Evolutionary conservation across 2,329 filamentous ascomycete genomes (phyloP), one percentile per base, ranked within the genome.

Genomic region (Diaporthe helianthi): DNA sequence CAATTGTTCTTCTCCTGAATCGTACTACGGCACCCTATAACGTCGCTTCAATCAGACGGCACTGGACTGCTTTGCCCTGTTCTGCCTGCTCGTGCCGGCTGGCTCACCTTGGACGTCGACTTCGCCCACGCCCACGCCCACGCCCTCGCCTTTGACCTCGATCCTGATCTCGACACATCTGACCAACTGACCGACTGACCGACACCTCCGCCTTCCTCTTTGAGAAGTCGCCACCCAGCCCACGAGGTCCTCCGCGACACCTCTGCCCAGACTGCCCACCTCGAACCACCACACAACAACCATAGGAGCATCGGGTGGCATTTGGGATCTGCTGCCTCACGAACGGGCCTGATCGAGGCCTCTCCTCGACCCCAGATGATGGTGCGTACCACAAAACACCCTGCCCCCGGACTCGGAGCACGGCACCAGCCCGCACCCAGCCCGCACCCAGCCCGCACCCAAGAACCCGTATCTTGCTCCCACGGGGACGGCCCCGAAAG

Each of bases 331-430:
- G 70, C 67, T 69, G 67, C 67, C 70, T 69, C 41, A 61, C 54
- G 63, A 53, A 64, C 65, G 63, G 70, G 64, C 67, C 78, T 79
- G 78, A 71, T 73, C 73, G 77, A 78, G 80, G 80, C 78, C 77
- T 74, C 74, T 71, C 74, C 74, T 75, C 73, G 78, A 76, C 77
- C 76, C 78, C 80, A 79, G 80, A 85, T 85, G 82, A 85, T 85
- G 83, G 83, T 85, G 78, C 77, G 83, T 84, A 82, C 76, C 74
- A 80, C 79, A 38, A 17, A 33, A 9, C 36, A 12, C 60, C 63
- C 12, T 9, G 26, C 26, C 51, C 29, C 26, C 51, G 26, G 36
- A 33, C 65, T 70, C 41, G 15, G n/a, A 54, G 17, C 31, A 22
- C 31, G 44, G 24, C n/a, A 49, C 22, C 58, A 24, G 26, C 44